These are phyloP conservation scores for Rugonectria rugulosa DNA, from an alignment of 2,329 filamentous ascomycete species.

Conservation along the genomic window DNA sequence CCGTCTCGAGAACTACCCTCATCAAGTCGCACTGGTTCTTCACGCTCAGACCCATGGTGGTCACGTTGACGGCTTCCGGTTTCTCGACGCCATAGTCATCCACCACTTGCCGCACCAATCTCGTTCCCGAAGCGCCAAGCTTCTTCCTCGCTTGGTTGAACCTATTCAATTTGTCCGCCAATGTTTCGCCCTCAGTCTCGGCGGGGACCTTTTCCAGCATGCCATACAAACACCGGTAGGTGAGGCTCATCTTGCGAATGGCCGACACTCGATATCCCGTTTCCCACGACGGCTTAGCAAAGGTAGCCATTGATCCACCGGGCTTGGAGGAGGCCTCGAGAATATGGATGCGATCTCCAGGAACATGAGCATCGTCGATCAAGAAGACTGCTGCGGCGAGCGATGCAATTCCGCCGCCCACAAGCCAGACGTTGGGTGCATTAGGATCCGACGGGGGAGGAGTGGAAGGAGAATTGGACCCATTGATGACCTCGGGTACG, in stretches of 20 bases:
- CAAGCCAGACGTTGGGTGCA: conserved; percentile 34
- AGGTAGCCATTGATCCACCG: conserved; percentile 35
- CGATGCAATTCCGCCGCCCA: conserved; percentile 38
- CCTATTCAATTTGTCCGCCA: conserved; percentile 33
- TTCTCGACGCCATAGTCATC: conserved; percentile 27
- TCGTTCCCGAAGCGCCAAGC: conserved; percentile 34
- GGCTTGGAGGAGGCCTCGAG: conserved; percentile 35
- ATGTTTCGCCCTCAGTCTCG: conserved; percentile 28
- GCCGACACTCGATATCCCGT: conserved; percentile 37
- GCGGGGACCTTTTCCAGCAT: conserved; percentile 38
- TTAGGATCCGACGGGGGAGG: conserved; percentile 7
- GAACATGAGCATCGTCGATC: conserved; percentile 36
- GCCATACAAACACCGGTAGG: conserved; percentile 35
- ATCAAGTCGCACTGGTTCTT: conserved; percentile 40
- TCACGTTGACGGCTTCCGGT: conserved; percentile 36
- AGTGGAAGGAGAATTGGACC: background rate
- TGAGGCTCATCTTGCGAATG: conserved; percentile 38
- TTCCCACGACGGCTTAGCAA: conserved; percentile 34
- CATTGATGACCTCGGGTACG: conserved; percentile 22
- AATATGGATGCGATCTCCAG: conserved; percentile 36
- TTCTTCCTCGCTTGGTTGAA: conserved; percentile 36
- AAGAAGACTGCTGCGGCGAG: conserved; percentile 37
- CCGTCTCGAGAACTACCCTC: conserved; percentile 38
- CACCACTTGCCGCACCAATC: conserved; percentile 32
- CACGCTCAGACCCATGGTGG: conserved; percentile 38